A percentile compares a stretch with the other conserved stretches of the same genome.
Conservation (phyloP, 2,329 filamentous ascomycete species). For the Botrytis hyacinthi region DNA sequence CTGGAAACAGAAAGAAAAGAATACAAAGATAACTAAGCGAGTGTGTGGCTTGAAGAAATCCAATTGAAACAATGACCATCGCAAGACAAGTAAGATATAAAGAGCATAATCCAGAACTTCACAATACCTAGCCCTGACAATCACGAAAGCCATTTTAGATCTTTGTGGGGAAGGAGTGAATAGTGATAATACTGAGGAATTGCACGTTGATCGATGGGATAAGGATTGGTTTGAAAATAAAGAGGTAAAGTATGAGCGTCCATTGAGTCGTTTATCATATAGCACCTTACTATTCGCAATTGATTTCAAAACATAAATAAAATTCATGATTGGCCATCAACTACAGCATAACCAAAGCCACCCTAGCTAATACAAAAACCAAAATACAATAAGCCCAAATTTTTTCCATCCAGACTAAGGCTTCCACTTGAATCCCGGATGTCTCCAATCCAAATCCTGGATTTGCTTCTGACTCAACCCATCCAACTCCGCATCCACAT, state of each 20-base stretch:
- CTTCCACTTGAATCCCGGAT: constrained; percentile 64
- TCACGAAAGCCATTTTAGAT: too few relatives aligned
- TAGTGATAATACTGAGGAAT: not conserved
- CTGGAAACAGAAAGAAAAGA: too few relatives aligned
- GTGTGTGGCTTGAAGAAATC: too few relatives aligned
- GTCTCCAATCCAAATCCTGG: constrained; percentile 63
- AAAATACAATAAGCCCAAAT: not conserved
- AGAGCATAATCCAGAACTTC: too few relatives aligned
- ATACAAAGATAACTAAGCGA: too few relatives aligned
- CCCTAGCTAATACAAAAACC: not conserved
- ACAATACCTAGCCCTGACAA: too few relatives aligned
- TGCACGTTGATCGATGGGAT: not conserved
- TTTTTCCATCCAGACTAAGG: not conserved
- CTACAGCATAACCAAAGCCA: too few relatives aligned
- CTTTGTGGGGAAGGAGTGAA: not conserved
- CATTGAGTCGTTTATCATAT: not conserved
- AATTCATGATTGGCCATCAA: not conserved
- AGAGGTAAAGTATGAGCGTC: not conserved
- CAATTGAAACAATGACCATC: too few relatives aligned
- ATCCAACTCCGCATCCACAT: constrained; percentile 55
- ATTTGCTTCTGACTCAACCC: constrained; percentile 53
- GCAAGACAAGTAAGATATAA: too few relatives aligned
- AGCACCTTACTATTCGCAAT: not conserved
- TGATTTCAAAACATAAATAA: not conserved
- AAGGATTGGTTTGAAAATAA: not conserved